phyloP scores from a whole-genome alignment of 192 early-diverging fungal species.

The Backusella westeae region DNA sequence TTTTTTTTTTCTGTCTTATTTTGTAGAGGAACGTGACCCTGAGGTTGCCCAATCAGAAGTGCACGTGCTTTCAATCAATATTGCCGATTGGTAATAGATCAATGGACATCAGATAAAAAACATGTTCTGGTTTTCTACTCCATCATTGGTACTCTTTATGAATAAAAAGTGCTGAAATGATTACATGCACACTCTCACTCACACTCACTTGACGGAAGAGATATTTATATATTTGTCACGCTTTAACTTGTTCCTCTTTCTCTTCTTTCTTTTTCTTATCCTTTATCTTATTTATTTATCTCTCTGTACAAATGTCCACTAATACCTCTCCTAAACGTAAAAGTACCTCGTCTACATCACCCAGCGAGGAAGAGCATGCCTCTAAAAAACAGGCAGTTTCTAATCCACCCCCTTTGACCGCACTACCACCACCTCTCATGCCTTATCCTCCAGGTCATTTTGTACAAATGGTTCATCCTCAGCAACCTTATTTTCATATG shows the following conservation, averaged over 20 bases:
- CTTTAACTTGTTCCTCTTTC: not conserved
- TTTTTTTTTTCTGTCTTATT: not conserved
- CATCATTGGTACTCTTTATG: conserved; percentile 6
- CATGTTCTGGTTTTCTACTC: conserved; percentile 5
- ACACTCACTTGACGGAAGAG: not conserved
- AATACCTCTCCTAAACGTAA: conserved; percentile 6
- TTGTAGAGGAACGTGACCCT: conserved; percentile 10
- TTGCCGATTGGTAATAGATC: conserved; percentile 8
- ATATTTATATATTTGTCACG: not conserved
- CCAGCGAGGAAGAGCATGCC: not conserved
- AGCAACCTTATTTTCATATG: conserved; percentile 14
- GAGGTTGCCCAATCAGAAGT: conserved; percentile 16
- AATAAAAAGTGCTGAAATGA: not conserved
- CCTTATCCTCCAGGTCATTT: conserved; percentile 6
- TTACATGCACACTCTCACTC: not conserved
- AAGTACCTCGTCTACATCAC: not conserved
- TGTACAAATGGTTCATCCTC: conserved; percentile 6
- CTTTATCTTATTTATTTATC: not conserved
- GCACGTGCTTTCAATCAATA: conserved; percentile 1
- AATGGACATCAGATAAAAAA: not conserved
- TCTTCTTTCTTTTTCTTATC: not conserved
- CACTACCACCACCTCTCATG: conserved; percentile 13
- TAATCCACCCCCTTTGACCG: not conserved
- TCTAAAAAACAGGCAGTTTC: not conserved
- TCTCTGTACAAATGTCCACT: not conserved